Conservation (phyloP, 441 rosid species). For the Iberis amara region DNA sequence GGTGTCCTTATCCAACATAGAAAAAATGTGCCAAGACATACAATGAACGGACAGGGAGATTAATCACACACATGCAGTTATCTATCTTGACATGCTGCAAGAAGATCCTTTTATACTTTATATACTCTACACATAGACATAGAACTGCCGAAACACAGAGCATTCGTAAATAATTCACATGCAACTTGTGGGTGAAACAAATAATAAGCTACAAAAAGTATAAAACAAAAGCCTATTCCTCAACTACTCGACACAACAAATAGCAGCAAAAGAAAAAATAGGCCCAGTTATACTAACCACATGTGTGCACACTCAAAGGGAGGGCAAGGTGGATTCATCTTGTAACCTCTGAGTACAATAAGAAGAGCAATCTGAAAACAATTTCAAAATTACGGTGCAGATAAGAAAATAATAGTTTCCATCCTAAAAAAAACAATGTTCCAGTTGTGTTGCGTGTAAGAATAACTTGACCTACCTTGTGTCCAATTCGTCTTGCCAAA, state of each 20-base stretch:
- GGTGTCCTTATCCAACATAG: constrained; percentile 5
- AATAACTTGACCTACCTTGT: constrained; percentile 67
- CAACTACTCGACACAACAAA: constrained; percentile 12
- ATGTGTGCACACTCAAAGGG: constrained; percentile 98
- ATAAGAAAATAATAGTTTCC: constrained; percentile 29
- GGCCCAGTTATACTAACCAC: constrained; percentile 57
- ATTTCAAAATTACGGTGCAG: constrained; percentile 25
- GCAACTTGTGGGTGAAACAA: too few relatives aligned
- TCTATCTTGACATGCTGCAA: too few relatives aligned
- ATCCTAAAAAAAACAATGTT: constrained; percentile 13
- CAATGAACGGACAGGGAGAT: not conserved
- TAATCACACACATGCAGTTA: not conserved
- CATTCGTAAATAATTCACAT: too few relatives aligned
- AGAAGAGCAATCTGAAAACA: constrained; percentile 82
- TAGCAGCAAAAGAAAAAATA: constrained; percentile 23
- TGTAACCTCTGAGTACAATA: constrained; percentile 86
- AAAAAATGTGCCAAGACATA: not conserved
- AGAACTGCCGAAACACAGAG: too few relatives aligned
- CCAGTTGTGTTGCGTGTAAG: constrained; percentile 13
- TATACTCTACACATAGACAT: too few relatives aligned
- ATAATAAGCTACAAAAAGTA: not conserved
- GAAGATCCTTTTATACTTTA: too few relatives aligned
- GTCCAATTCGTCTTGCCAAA: constrained; percentile 72
- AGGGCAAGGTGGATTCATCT: constrained; percentile 95
- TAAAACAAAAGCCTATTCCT: constrained; percentile 12